These are phyloP conservation scores for Camptophora hylomeconis DNA, from an alignment of 2,329 filamentous ascomycete genomes.

Conservation along the genomic window DNA sequence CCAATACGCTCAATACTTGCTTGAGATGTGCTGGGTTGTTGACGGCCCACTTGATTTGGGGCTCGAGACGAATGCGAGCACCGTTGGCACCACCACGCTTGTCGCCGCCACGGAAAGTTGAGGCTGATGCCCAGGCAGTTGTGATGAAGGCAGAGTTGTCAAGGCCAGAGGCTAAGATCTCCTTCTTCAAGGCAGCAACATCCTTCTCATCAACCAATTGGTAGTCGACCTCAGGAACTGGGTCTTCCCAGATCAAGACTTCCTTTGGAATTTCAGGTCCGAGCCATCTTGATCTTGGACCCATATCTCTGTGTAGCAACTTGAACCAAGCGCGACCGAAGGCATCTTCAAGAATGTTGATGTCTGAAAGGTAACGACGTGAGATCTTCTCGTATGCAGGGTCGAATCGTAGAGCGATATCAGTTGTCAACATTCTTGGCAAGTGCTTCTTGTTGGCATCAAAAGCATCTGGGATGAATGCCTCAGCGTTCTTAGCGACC, in stretches of 20 bases:
- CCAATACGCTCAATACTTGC: conserved; percentile 48
- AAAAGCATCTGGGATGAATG: conserved; percentile 58
- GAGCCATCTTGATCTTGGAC: conserved; percentile 56
- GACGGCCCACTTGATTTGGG: conserved; percentile 58
- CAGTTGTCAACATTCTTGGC: conserved; percentile 65
- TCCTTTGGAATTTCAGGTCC: conserved; percentile 63
- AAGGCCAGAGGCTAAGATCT: conserved; percentile 51
- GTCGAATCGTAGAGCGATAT: conserved; percentile 60
- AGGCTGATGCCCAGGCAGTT: conserved; percentile 56
- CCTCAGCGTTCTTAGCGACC: conserved; percentile 55
- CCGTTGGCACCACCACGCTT: conserved; percentile 77
- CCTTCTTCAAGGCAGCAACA: conserved; percentile 52
- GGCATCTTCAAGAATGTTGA: conserved; percentile 53
- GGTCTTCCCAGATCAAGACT: conserved; percentile 62
- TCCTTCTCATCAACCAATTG: conserved; percentile 50
- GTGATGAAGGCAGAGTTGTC: conserved; percentile 49
- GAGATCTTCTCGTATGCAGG: conserved; percentile 64
- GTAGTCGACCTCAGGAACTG: conserved; percentile 47
- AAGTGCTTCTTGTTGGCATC: conserved; percentile 58
- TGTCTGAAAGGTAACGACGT: conserved; percentile 54
- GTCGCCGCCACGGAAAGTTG: conserved; percentile 61
- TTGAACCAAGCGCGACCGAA: conserved; percentile 74
- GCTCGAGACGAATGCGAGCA: conserved; percentile 60
- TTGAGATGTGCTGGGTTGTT: conserved; percentile 59
- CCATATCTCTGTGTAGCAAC: conserved; percentile 68